These are phyloP conservation scores for Brettanomyces anomalus DNA, from an alignment of 805 yeast genomes.

Conservation along the genomic window DNA sequence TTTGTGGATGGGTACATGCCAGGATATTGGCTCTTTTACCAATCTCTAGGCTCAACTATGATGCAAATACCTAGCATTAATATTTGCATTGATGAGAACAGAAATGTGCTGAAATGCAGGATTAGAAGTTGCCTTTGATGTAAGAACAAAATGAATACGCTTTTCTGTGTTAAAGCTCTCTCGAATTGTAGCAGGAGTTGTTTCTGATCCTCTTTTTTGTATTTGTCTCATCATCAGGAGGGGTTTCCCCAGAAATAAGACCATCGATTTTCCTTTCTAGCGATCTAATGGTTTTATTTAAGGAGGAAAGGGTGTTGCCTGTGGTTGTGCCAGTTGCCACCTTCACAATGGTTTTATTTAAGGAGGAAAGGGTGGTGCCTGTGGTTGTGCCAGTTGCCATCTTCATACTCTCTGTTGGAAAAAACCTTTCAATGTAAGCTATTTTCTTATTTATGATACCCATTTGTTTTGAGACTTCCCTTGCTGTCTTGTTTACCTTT, in stretches of 20 bases:
- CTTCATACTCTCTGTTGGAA: too few species aligned
- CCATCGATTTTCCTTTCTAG: too few species aligned
- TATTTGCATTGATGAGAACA: conserved; percentile 6
- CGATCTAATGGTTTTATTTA: too few species aligned
- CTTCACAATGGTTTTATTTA: too few species aligned
- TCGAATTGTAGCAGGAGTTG: neutral
- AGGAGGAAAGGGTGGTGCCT: too few species aligned
- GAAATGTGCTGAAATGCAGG: too few species aligned
- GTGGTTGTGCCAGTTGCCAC: too few species aligned
- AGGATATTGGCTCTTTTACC: conserved; percentile 62
- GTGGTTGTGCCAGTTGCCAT: neutral
- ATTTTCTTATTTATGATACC: neutral
- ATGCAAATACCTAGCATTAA: conserved; percentile 5
- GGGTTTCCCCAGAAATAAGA: too few species aligned
- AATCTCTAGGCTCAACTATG: conserved; percentile 7
- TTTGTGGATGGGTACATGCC: conserved; percentile 88
- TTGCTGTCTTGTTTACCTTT: conserved; percentile 1
- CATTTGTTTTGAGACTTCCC: neutral
- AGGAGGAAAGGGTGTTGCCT: too few species aligned
- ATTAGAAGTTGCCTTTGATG: too few species aligned
- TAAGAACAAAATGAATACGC: conserved; percentile 1
- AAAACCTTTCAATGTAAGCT: neutral
- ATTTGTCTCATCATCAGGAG: too few species aligned
- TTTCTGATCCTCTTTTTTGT: neutral
- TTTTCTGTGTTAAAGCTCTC: conserved; percentile 1